A percentile compares a stretch with the other conserved stretches of the same genome.
Conservation (phyloP, 805 yeast species). For the Barnettozyma pratensis region DNA sequence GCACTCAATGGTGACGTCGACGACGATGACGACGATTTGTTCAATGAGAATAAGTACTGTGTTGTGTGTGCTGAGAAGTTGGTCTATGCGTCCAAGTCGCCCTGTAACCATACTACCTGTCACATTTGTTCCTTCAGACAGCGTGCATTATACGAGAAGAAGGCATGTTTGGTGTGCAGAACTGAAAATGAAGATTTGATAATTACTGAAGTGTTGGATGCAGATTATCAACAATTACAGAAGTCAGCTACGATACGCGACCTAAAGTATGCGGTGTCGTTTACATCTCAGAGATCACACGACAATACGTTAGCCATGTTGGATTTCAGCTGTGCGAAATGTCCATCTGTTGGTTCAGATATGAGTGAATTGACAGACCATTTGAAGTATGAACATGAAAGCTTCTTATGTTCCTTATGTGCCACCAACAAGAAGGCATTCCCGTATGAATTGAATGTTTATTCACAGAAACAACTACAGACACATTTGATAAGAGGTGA, state of each 20-base stretch:
- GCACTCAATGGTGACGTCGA: constrained; percentile 1
- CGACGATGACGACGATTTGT: constrained; percentile 25
- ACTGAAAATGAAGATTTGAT: constrained; percentile 55
- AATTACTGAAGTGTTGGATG: constrained; percentile 44
- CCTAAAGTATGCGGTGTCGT: constrained; percentile 49
- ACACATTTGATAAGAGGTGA: constrained; percentile 75
- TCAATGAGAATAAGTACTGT: constrained; percentile 48
- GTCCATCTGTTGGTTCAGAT: constrained; percentile 25
- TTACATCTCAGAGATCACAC: constrained; percentile 48
- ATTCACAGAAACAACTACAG: constrained; percentile 55
- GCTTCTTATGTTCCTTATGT: constrained; percentile 70
- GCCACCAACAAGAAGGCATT: constrained; percentile 72
- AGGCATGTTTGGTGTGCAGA: constrained; percentile 80
- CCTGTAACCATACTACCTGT: constrained; percentile 84
- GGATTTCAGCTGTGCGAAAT: constrained; percentile 44
- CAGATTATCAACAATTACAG: constrained; percentile 34
- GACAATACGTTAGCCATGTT: constrained; percentile 47
- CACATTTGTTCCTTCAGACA: constrained; percentile 79
- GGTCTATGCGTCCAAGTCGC: constrained; percentile 60
- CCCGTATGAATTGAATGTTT: constrained; percentile 61
- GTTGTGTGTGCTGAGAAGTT: constrained; percentile 80
- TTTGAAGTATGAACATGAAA: constrained; percentile 56
- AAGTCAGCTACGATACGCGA: constrained; percentile 30
- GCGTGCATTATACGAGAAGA: constrained; percentile 71
- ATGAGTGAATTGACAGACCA: constrained; percentile 65